Percentiles rank a stretch among this genome's conserved stretches.
Evolutionary conservation across 805 yeast genomes (phyloP).

Genomic region (Vanderwaltozyma polyspora): DNA sequence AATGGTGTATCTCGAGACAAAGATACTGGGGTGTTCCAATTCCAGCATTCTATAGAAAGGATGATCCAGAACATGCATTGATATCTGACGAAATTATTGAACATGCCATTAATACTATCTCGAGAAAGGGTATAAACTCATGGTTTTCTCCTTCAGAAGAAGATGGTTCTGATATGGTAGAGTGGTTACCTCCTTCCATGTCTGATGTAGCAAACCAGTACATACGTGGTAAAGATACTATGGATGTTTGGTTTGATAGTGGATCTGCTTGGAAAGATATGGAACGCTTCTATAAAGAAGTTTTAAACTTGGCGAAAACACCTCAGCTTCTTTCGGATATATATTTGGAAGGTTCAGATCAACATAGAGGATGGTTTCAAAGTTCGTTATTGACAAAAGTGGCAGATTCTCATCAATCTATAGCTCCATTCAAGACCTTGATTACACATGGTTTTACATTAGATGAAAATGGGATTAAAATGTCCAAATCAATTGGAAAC

Average conservation of each 20-base stretch:
- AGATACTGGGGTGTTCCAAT: conserved; percentile 98
- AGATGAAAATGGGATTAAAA: conserved; percentile 76
- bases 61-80: conserved; percentile 50
- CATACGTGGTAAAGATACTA: conserved; percentile 71
- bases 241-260: conserved; percentile 99
- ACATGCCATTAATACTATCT: conserved; percentile 46
- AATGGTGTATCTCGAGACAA: conserved; percentile 97
- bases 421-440: conserved; percentile 61
- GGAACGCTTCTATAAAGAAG: conserved; percentile 27
- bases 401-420: conserved; percentile 29
- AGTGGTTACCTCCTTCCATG: conserved; percentile 61
- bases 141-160: conserved; percentile 61
- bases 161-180: conserved; percentile 23
- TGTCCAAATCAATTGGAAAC: conserved; percentile 92
- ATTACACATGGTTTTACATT: conserved; percentile 90
- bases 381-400: conserved; percentile 76
- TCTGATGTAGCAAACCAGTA: conserved; percentile 34
- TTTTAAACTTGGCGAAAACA: conserved; percentile 23
- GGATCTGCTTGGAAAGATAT: conserved; percentile 73
- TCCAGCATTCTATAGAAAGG: conserved; percentile 60
- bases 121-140: conserved; percentile 52
- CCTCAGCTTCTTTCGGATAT: conserved; percentile 55
- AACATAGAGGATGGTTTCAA: conserved; percentile 99
- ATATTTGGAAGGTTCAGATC: conserved; percentile 96
- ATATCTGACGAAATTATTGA: conserved; percentile 45